Base-by-base conservation (phyloP, 2,329 filamentous ascomycete species). In the Zasmidium cellare region DNA sequence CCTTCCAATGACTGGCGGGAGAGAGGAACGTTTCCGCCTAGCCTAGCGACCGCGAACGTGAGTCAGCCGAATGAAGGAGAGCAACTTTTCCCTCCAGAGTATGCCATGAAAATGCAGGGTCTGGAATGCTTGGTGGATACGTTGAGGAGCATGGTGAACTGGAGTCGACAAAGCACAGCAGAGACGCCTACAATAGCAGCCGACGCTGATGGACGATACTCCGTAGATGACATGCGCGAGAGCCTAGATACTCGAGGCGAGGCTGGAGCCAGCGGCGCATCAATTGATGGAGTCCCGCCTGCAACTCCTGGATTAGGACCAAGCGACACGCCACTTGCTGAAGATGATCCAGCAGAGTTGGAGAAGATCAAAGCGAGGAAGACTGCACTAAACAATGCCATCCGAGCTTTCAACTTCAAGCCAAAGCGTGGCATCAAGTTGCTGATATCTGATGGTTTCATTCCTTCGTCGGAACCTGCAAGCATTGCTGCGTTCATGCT, bases 341-440 rank as follows among this genome's bases (percentile, higher is more conserved):
- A 97, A 57, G 96, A 99, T 70, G 94, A 99, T 69, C 93, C 93
- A 0, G 91, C 87, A 61, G 89, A 97, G 68, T 80, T 99, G n/a
- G 94, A 97, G 70, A 96, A 89, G 74, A 91, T 92, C 56, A 97
- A 97, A 76, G 90, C 92, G 59, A 85, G 89, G 61, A 99, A 99
- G 77, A 97, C 91, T 6, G 94, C 94, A 0, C 78, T 97, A 60
- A 90, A 87, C 53, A 94, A 96, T 67, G 93, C 90, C 1, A 89
- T 97, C 55, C 86, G 88, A 51, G 89, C 91, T 61, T 99, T 99
- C 82, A 99, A 99, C 73, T 97, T 93, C 80, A 99, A 99, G 74
- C 92, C 96, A 0, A 99, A 99, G 75, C 86, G 89, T 58, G 96
- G 94, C 5, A 85, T 99, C 70, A 96, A 96, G 72, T 77, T 89